Percentiles rank a stretch among this genome's conserved stretches.
phyloP scores from a whole-genome alignment of 306 rosid species.

The Cicer cuneatum region DNA sequence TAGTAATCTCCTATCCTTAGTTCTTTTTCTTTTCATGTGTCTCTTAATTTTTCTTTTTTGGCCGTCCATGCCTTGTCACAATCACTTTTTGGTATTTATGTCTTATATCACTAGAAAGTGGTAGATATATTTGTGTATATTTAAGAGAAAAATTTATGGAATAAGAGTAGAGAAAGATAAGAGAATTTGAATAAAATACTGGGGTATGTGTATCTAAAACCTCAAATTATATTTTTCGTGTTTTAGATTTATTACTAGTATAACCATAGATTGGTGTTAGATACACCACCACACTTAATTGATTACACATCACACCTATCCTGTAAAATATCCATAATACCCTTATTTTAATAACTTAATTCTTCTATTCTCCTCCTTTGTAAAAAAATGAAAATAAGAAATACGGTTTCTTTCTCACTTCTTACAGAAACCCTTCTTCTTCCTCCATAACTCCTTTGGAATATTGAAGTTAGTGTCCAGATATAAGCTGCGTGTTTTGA shows the following conservation, averaged over 20 bases:
- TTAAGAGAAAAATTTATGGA: not conserved
- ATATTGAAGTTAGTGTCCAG: too few relatives aligned
- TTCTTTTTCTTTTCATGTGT: slow-evolving; percentile 10
- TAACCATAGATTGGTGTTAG: not conserved
- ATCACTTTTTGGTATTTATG: slow-evolving; percentile 39
- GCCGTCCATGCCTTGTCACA: not conserved
- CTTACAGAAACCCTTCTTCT: too few relatives aligned
- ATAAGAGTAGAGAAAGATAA: slow-evolving; percentile 1
- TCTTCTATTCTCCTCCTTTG: too few relatives aligned
- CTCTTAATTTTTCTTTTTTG: slow-evolving; percentile 20
- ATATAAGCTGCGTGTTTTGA: slow-evolving; percentile 13
- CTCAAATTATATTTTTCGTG: slow-evolving; percentile 7
- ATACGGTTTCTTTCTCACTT: too few relatives aligned
- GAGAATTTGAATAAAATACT: not conserved
- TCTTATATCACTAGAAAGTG: slow-evolving; percentile 44
- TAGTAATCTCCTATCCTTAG: slow-evolving; percentile 61
- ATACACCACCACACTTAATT: too few relatives aligned
- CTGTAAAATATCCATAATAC: too few relatives aligned
- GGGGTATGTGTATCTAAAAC: not conserved
- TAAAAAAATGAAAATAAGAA: too few relatives aligned
- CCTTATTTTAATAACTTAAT: too few relatives aligned
- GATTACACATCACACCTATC: too few relatives aligned
- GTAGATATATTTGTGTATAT: slow-evolving; percentile 8
- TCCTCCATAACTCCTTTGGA: too few relatives aligned
- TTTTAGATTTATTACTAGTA: not conserved